phyloP scores from a whole-genome alignment of 768 basidiomycete species.

The Cystofilobasidium bisporidii region DNA sequence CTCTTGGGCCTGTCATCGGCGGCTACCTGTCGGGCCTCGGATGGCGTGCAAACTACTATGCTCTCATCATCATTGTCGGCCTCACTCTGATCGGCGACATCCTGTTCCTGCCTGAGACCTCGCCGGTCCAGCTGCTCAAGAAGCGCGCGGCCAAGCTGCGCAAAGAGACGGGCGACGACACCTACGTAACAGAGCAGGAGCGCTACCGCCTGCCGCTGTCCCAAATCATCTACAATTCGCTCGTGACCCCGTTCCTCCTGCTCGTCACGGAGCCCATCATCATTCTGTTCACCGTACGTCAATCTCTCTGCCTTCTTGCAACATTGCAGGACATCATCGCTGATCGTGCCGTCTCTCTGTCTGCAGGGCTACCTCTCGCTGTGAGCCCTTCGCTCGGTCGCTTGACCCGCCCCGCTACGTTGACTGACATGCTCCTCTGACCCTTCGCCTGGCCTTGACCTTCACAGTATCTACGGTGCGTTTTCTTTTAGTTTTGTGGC shows the following conservation, averaged over 20 bases:
- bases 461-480: background rate
- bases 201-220: slow-evolving; percentile 30
- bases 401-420: background rate
- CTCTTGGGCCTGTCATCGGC: slow-evolving; percentile 10
- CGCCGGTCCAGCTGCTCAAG: slow-evolving; percentile 8
- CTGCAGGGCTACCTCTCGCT: slow-evolving; percentile 5
- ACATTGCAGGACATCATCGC: too few species aligned
- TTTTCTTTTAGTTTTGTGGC: too few species aligned
- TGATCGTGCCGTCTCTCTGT: too few species aligned
- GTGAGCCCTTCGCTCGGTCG: too few species aligned
- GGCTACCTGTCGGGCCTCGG: slow-evolving; percentile 5
- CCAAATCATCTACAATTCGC: slow-evolving; percentile 32
- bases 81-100: background rate
- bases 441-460: background rate
- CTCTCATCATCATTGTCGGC: background rate
- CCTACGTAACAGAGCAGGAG: slow-evolving; percentile 34
- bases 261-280: slow-evolving; percentile 32
- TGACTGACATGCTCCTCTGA: background rate
- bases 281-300: background rate
- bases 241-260: slow-evolving; percentile 35
- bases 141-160: slow-evolving; percentile 27
- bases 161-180: slow-evolving; percentile 30
- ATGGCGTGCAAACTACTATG: slow-evolving; percentile 16
- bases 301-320: too few species aligned
- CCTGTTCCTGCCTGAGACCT: slow-evolving; percentile 23